These are phyloP conservation scores for Sporothrix humicola DNA, from an alignment of 2,329 filamentous ascomycete genomes.

Conservation along the genomic window DNA sequence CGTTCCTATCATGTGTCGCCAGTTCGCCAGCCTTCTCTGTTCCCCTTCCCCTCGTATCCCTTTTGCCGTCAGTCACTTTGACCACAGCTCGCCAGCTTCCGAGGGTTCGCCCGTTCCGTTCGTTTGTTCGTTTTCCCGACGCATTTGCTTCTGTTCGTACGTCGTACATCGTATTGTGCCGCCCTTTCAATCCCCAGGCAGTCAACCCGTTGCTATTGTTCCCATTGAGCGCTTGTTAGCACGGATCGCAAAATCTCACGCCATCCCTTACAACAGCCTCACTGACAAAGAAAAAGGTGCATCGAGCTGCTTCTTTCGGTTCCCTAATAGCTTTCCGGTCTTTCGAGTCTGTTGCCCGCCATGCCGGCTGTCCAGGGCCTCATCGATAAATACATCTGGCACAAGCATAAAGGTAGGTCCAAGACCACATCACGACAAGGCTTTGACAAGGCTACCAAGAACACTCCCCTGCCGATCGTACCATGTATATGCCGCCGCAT, in stretches of 20 bases:
- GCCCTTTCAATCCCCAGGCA: background rate
- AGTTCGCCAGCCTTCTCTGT: background rate
- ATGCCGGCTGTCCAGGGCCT: conserved; percentile 40
- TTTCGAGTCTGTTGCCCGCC: background rate
- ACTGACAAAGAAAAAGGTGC: conserved; percentile 1
- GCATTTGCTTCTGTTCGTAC: background rate
- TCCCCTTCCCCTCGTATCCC: background rate
- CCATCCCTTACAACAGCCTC: conserved; percentile 5
- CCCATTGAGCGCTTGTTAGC: conserved; percentile 20
- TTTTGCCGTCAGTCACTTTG: background rate
- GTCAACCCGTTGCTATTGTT: conserved; percentile 2
- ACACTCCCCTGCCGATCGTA: background rate
- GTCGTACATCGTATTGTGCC: conserved; percentile 8
- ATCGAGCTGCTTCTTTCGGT: background rate
- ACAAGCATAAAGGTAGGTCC: conserved; percentile 37
- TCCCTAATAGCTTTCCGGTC: background rate
- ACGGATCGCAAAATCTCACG: background rate
- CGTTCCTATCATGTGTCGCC: conserved; percentile 6
- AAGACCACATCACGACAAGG: too few species aligned
- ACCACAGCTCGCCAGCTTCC: conserved; percentile 10
- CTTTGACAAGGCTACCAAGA: background rate
- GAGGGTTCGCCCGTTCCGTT: background rate
- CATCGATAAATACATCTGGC: conserved; percentile 40
- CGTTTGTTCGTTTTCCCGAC: background rate
- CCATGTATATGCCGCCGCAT: background rate